These are phyloP conservation scores for Tetracladium setigerum DNA, from an alignment of 495 filamentous ascomycete species.

Conservation along the genomic window DNA sequence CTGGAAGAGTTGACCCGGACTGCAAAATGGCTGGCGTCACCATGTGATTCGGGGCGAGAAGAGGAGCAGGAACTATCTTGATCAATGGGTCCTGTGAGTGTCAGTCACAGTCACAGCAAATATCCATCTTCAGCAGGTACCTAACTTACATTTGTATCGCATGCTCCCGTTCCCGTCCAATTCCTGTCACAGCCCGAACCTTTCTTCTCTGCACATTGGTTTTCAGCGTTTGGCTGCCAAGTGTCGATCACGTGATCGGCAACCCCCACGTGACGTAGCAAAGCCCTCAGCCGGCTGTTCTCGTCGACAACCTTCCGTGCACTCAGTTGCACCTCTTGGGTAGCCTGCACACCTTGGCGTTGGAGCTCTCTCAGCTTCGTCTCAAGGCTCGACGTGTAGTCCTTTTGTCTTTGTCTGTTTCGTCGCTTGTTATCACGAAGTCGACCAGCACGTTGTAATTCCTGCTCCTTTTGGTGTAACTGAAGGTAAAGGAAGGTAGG, in stretches of 20 bases:
- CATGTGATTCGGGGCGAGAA: not conserved
- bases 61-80: not conserved
- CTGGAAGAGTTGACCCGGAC: not conserved
- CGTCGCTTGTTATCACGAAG: constrained; percentile 59
- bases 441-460: constrained; percentile 11
- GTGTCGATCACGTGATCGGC: constrained; percentile 26
- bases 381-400: constrained; percentile 56
- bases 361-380: constrained; percentile 40
- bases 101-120: not conserved
- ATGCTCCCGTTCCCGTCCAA: constrained; percentile 3
- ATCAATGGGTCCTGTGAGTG: not conserved
- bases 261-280: constrained; percentile 30
- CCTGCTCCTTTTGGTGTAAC: not conserved
- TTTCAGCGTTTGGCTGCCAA: constrained; percentile 8
- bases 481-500: too few relatives aligned
- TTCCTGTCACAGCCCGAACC: constrained; percentile 1
- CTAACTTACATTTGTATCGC: constrained; percentile 4
- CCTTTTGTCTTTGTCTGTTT: constrained; percentile 53
- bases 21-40: not conserved
- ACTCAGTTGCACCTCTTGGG: constrained; percentile 41
- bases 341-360: constrained; percentile 36
- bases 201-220: not conserved
- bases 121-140: not conserved
- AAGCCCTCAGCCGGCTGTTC: constrained; percentile 35
- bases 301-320: constrained; percentile 42